phyloP scores from a whole-genome alignment of 2,329 filamentous ascomycete species.

The Aspergillus sp. region DNA sequence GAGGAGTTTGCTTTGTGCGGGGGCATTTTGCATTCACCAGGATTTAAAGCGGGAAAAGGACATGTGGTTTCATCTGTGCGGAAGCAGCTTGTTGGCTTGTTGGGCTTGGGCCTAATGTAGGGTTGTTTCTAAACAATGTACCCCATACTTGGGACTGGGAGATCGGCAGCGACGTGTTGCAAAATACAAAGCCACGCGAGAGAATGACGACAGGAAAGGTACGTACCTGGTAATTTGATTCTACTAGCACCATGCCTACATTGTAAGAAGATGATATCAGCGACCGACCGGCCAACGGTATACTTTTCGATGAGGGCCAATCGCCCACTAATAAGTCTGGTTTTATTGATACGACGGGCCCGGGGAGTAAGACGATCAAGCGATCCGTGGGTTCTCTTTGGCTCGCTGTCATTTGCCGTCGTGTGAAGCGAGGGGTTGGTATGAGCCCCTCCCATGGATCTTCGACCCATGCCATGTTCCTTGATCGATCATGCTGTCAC shows the following conservation, averaged over 20 bases:
- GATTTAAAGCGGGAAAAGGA: slow-evolving; percentile 3
- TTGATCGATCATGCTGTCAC: background rate
- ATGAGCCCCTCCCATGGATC: slow-evolving; percentile 11
- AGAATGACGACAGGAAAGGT: background rate
- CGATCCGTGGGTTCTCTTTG: slow-evolving; percentile 9
- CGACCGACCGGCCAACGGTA: background rate
- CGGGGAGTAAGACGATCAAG: background rate
- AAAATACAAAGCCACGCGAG: background rate
- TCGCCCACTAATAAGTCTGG: background rate
- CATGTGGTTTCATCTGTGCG: slow-evolving; percentile 10
- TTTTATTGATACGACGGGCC: background rate
- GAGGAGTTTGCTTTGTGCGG: slow-evolving; percentile 3
- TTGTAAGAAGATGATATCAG: background rate
- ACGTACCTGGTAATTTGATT: background rate
- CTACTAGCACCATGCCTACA: background rate
- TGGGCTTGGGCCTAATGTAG: background rate
- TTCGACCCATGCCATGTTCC: background rate
- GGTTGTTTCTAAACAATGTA: background rate
- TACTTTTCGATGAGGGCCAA: background rate
- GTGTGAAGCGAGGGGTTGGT: slow-evolving; percentile 2
- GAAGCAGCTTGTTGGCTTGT: background rate
- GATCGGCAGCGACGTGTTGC: background rate
- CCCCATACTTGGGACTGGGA: background rate
- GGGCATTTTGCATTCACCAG: background rate
- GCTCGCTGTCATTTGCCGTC: slow-evolving; percentile 3